These are phyloP conservation scores for Porpolomopsis calyptriformis DNA, from an alignment of 768 basidiomycete genomes.

Conservation along the genomic window DNA sequence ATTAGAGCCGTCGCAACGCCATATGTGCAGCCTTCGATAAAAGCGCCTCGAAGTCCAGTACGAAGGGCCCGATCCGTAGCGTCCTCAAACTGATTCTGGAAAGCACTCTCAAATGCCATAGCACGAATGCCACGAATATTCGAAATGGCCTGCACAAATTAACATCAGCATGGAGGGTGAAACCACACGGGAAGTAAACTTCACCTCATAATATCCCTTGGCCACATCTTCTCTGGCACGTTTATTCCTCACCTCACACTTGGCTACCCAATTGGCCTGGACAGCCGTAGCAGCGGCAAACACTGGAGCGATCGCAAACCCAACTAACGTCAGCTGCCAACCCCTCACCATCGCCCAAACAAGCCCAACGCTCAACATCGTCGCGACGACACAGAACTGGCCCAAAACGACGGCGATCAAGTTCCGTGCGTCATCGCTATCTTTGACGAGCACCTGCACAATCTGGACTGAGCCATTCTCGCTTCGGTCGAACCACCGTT, in stretches of 20 bases:
- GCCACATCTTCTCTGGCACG: slow-evolving; percentile 77
- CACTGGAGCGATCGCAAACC: slow-evolving; percentile 76
- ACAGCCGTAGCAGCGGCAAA: slow-evolving; percentile 67
- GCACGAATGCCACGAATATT: slow-evolving; percentile 82
- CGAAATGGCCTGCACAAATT: slow-evolving; percentile 44
- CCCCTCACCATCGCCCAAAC: slow-evolving; percentile 81
- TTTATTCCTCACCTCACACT: slow-evolving; percentile 74
- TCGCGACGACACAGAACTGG: slow-evolving; percentile 58
- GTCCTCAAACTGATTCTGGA: slow-evolving; percentile 56
- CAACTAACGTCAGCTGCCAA: slow-evolving; percentile 90
- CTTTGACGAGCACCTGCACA: slow-evolving; percentile 73
- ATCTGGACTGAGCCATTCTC: slow-evolving; percentile 50
- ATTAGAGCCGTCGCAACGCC: slow-evolving; percentile 77
- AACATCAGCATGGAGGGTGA: slow-evolving; percentile 6
- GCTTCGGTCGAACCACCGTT: slow-evolving; percentile 71
- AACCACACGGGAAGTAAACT: slow-evolving; percentile 6
- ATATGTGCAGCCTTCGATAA: slow-evolving; percentile 75
- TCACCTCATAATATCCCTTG: slow-evolving; percentile 73
- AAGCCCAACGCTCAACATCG: slow-evolving; percentile 79
- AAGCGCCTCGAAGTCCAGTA: slow-evolving; percentile 71
- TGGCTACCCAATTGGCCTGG: slow-evolving; percentile 62
- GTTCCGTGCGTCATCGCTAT: slow-evolving; percentile 77
- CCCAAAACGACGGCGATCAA: slow-evolving; percentile 65
- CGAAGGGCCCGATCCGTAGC: slow-evolving; percentile 49
- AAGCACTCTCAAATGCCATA: slow-evolving; percentile 73